Evolutionary conservation across 257 asterid genomes (phyloP).

Genomic region (Ilex asprella): DNA sequence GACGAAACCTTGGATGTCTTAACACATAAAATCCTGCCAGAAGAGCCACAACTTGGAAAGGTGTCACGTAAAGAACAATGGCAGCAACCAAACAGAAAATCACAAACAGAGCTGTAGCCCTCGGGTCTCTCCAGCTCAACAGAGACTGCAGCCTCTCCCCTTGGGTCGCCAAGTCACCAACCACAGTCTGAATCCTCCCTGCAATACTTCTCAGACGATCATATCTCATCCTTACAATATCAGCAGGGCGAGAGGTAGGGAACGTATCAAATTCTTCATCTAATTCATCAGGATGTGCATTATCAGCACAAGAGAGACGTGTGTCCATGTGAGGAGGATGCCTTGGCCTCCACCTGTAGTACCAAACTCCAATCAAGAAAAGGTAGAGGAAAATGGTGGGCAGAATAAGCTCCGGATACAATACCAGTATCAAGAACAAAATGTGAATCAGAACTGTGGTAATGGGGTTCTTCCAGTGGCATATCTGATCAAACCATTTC

Average conservation of each 20-base stretch:
- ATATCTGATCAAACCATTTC: constrained; percentile 13
- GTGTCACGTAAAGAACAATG: constrained; percentile 38
- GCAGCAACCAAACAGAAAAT: constrained; percentile 29
- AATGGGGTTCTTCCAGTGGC: constrained; percentile 12
- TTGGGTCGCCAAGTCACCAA: constrained; percentile 37
- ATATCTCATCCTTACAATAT: neutral
- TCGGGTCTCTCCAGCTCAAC: constrained; percentile 43
- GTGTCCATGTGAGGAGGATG: constrained; percentile 19
- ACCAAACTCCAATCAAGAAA: constrained; percentile 6
- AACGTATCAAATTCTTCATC: constrained; percentile 6
- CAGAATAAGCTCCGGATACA: constrained; percentile 8
- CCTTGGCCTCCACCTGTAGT: constrained; percentile 13
- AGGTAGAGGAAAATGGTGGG: constrained; percentile 8
- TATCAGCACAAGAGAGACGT: neutral
- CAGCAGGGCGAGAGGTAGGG: constrained; percentile 4
- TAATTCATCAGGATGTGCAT: neutral
- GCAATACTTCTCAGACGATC: constrained; percentile 32
- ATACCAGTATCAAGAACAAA: constrained; percentile 9
- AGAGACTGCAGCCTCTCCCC: constrained; percentile 32
- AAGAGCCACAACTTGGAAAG: constrained; percentile 43
- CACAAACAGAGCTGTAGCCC: constrained; percentile 29
- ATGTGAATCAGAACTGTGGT: constrained; percentile 9
- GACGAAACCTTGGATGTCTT: constrained; percentile 42
- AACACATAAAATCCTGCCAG: constrained; percentile 33
- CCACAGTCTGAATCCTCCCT: constrained; percentile 40